Conservation (phyloP, 805 yeast species). For the Wickerhamiella azyma region DNA sequence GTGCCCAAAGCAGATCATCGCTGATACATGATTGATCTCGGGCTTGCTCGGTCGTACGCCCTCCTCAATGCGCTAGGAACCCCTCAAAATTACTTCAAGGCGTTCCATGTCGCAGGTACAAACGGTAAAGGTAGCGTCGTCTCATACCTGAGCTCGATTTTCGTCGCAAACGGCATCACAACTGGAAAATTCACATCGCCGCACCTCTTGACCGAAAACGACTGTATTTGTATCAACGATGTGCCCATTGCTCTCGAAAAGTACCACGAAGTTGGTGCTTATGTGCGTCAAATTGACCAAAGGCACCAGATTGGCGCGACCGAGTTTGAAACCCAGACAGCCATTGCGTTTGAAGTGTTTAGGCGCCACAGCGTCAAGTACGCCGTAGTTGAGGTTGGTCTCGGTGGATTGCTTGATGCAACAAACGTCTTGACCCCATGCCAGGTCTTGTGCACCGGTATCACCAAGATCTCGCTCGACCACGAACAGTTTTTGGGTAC, state of each 20-base stretch:
- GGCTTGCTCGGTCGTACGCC: slow-evolving; percentile 36
- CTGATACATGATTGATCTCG: slow-evolving; percentile 37
- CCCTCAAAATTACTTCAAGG: slow-evolving; percentile 51
- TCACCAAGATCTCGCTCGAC: slow-evolving; percentile 76
- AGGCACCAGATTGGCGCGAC: slow-evolving; percentile 48
- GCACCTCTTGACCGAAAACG: slow-evolving; percentile 59
- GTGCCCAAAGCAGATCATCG: no score
- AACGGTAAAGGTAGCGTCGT: slow-evolving; percentile 94
- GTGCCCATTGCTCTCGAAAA: slow-evolving; percentile 34
- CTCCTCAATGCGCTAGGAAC: slow-evolving; percentile 43
- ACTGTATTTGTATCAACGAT: slow-evolving; percentile 58
- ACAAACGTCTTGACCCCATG: slow-evolving; percentile 46
- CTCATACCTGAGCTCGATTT: slow-evolving; percentile 57
- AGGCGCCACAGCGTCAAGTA: slow-evolving; percentile 42
- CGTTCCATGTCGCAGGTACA: slow-evolving; percentile 91
- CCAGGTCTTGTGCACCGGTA: slow-evolving; percentile 50
- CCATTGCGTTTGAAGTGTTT: slow-evolving; percentile 72
- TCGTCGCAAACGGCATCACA: slow-evolving; percentile 34
- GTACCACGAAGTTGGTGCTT: slow-evolving; percentile 34
- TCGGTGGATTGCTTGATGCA: slow-evolving; percentile 84
- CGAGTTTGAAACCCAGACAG: slow-evolving; percentile 78
- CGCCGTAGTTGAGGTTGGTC: slow-evolving; percentile 86
- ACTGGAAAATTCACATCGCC: slow-evolving; percentile 87
- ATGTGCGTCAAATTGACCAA: slow-evolving; percentile 32
- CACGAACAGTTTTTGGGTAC: slow-evolving; percentile 68